Percentiles rank a stretch among this genome's conserved stretches.
Evolutionary conservation across 1,284 basidiomycete species (phyloP).

Genomic region (Irpex sp.): DNA sequence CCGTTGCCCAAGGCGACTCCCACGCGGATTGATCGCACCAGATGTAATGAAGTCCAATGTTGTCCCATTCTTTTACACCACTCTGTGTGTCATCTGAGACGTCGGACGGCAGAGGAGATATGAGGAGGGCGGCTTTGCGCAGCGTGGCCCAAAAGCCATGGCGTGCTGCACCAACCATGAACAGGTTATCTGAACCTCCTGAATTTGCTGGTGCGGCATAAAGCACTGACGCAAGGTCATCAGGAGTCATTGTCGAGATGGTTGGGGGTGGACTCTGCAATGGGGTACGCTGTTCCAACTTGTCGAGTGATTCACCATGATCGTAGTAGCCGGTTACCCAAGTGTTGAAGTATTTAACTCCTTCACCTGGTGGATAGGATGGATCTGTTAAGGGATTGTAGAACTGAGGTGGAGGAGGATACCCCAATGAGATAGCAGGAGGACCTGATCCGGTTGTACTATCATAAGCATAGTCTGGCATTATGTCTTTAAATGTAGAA

Average conservation of each 20-base stretch:
- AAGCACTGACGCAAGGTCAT: constrained; percentile 12
- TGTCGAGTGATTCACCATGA: constrained; percentile 15
- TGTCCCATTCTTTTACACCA: constrained; percentile 3
- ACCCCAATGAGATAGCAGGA: constrained; percentile 19
- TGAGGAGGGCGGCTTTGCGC: constrained; percentile 11
- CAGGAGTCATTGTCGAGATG: constrained; percentile 12
- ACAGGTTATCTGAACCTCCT: constrained; percentile 17
- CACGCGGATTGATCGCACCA: constrained; percentile 22
- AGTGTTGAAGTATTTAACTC: constrained; percentile 13
- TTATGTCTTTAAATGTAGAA: background rate
- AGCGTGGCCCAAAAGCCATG: constrained; percentile 13
- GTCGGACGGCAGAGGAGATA: background rate
- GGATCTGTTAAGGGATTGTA: constrained; percentile 22
- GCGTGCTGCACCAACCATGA: constrained; percentile 12
- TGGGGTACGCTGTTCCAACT: constrained; percentile 14
- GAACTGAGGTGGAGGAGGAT: constrained; percentile 15
- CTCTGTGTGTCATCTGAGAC: background rate
- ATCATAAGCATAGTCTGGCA: background rate
- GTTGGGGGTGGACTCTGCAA: constrained; percentile 12
- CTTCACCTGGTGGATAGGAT: constrained; percentile 15
- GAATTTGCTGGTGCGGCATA: constrained; percentile 13
- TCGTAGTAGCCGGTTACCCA: constrained; percentile 26
- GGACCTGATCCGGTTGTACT: background rate
- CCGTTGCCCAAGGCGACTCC: constrained; percentile 15
- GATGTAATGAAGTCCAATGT: constrained; percentile 17